Evolutionary conservation across 768 basidiomycete species (phyloP).

Genomic region (Mycena latifolia): DNA sequence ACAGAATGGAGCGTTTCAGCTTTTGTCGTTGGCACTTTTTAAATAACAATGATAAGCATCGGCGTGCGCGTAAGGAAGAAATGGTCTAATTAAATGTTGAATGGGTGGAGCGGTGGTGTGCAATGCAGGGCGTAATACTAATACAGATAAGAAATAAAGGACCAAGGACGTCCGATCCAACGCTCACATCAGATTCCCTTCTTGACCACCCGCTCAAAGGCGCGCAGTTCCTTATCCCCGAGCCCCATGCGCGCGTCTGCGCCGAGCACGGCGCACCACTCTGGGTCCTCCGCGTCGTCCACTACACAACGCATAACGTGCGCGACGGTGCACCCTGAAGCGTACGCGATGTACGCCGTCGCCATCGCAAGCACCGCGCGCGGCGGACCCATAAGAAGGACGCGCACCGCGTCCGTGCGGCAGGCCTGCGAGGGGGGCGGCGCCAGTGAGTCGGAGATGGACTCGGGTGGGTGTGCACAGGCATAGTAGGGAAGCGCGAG

Average conservation of each 20-base stretch:
- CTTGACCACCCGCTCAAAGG: constrained; percentile 17
- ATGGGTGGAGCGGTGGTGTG: background rate
- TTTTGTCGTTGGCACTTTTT: too few relatives aligned
- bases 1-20: too few relatives aligned
- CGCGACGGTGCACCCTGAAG: constrained; percentile 21
- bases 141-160: too few relatives aligned
- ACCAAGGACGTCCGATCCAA: too few relatives aligned
- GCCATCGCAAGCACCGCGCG: constrained; percentile 25
- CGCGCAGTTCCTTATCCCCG: constrained; percentile 5
- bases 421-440: constrained; percentile 14
- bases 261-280: constrained; percentile 21
- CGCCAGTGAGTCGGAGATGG: background rate
- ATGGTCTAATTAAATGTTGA: too few relatives aligned
- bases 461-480: constrained; percentile 18
- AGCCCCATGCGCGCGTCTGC: constrained; percentile 25
- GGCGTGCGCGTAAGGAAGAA: too few relatives aligned
- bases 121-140: background rate
- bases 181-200: constrained; percentile 13
- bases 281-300: constrained; percentile 27
- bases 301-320: constrained; percentile 31
- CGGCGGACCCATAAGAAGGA: constrained; percentile 27
- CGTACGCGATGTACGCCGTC: constrained; percentile 30
- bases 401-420: constrained; percentile 30
- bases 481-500: constrained; percentile 35
- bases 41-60: too few relatives aligned